Percentiles rank a stretch among this genome's conserved stretches.
These are phyloP conservation scores for Diaporthe velutina DNA, from an alignment of 2,329 filamentous ascomycete species.

Conservation along the genomic window DNA sequence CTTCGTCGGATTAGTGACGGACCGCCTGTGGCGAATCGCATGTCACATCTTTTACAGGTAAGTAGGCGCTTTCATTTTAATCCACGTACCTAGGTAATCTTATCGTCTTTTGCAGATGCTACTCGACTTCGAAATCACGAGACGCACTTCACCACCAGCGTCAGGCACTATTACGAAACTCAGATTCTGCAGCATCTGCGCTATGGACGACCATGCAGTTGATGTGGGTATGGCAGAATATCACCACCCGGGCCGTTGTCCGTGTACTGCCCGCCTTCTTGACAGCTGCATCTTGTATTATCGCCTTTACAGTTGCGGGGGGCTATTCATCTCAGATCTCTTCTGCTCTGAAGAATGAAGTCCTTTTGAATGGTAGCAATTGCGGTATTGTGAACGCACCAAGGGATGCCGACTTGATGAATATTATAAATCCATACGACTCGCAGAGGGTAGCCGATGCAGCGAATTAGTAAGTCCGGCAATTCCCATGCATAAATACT, in stretches of 20 bases:
- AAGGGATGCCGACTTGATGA: neutral
- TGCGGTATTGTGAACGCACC: neutral
- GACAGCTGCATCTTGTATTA: neutral
- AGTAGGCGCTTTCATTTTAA: no score
- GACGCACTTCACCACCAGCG: slow-evolving; percentile 47
- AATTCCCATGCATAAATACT: neutral
- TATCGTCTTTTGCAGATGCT: slow-evolving; percentile 39
- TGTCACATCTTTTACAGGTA: slow-evolving; percentile 43
- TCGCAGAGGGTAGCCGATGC: neutral
- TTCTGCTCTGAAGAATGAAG: neutral
- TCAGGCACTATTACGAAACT: slow-evolving; percentile 37
- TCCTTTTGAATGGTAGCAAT: slow-evolving; percentile 34
- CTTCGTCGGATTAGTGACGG: slow-evolving; percentile 46
- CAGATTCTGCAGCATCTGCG: neutral
- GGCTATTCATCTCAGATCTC: slow-evolving; percentile 29
- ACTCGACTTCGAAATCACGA: slow-evolving; percentile 39
- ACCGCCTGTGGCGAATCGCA: slow-evolving; percentile 43
- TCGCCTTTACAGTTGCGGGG: slow-evolving; percentile 17
- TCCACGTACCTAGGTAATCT: no score
- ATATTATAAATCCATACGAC: neutral
- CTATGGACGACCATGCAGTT: neutral
- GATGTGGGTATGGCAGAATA: neutral
- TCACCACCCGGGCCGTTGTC: neutral
- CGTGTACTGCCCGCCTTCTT: neutral
- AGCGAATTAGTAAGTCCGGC: slow-evolving; percentile 32